phyloP scores from a whole-genome alignment of 2,329 filamentous ascomycete species.

The Ophiostoma piceae region DNA sequence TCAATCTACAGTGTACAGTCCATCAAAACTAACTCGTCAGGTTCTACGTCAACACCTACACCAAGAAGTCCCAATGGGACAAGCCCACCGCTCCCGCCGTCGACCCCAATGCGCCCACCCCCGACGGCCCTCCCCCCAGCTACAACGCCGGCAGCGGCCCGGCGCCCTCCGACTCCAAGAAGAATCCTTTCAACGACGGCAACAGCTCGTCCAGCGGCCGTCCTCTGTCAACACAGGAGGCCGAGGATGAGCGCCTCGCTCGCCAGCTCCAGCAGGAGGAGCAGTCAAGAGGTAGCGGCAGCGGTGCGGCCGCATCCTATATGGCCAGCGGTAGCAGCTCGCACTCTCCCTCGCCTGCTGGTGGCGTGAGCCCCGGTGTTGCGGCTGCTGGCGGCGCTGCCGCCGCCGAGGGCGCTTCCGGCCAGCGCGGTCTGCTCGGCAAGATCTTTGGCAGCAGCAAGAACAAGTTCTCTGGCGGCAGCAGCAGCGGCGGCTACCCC shows the following conservation, averaged over 20 bases:
- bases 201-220: slow-evolving; percentile 33
- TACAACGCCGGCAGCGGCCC: slow-evolving; percentile 52
- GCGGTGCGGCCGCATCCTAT: slow-evolving; percentile 36
- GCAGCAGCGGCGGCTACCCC: slow-evolving; percentile 28
- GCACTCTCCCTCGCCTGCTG: background rate
- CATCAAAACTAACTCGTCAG: slow-evolving; percentile 38
- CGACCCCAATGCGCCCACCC: slow-evolving; percentile 36
- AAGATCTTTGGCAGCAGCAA: slow-evolving; percentile 48
- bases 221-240: slow-evolving; percentile 35
- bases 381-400: slow-evolving; percentile 40
- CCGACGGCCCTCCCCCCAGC: slow-evolving; percentile 61
- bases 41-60: slow-evolving; percentile 88
- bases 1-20: background rate
- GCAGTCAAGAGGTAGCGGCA: slow-evolving; percentile 49
- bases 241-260: slow-evolving; percentile 69
- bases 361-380: slow-evolving; percentile 4
- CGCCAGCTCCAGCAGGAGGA: slow-evolving; percentile 79
- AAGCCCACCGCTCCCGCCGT: slow-evolving; percentile 64
- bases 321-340: slow-evolving; percentile 27
- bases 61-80: slow-evolving; percentile 88
- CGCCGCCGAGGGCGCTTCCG: slow-evolving; percentile 31
- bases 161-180: slow-evolving; percentile 54
- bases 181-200: slow-evolving; percentile 56
- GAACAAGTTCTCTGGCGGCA: slow-evolving; percentile 1
- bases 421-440: slow-evolving; percentile 46